A percentile compares a stretch with the other conserved stretches of the same genome.
These are phyloP conservation scores for Saturnispora diversa DNA, from an alignment of 805 yeast species.

Conservation along the genomic window DNA sequence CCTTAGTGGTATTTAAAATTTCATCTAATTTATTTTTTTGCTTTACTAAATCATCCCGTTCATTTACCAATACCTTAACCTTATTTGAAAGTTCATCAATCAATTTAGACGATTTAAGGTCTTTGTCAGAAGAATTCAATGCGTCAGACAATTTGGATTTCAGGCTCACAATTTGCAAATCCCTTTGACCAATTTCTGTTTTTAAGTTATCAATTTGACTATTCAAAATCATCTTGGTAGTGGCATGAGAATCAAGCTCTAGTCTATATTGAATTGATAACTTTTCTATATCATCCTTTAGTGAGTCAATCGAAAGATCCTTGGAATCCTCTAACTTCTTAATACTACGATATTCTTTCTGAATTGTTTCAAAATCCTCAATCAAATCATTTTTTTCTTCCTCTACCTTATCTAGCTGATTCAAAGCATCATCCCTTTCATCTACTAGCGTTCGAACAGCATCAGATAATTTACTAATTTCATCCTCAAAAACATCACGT, in stretches of 20 bases:
- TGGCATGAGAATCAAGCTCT: constrained; percentile 20
- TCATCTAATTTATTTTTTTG: background rate
- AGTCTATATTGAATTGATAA: constrained; percentile 30
- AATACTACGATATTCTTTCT: constrained; percentile 17
- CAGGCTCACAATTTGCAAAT: constrained; percentile 8
- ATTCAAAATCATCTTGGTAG: constrained; percentile 16
- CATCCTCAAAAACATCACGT: constrained; percentile 8
- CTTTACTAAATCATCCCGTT: constrained; percentile 2
- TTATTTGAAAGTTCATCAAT: constrained; percentile 12
- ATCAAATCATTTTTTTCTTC: constrained; percentile 31
- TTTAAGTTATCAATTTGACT: constrained; percentile 15
- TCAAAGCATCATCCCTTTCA: constrained; percentile 24
- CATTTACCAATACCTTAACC: constrained; percentile 5
- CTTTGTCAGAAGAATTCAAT: background rate
- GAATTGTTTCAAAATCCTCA: constrained; percentile 30
- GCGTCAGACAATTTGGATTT: constrained; percentile 4
- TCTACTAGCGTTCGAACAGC: constrained; percentile 13
- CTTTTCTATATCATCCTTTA: constrained; percentile 33
- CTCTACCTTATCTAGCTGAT: constrained; percentile 31
- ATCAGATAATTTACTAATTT: constrained; percentile 21
- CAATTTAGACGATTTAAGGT: background rate
- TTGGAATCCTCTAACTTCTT: constrained; percentile 2
- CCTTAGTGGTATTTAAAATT: background rate
- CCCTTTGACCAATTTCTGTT: constrained; percentile 13
- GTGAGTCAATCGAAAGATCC: background rate